Evolutionary conservation across 2,329 filamentous ascomycete genomes (phyloP), one percentile per base, ranked within the genome.

Genomic region (Trematosphaeria pertusa): DNA sequence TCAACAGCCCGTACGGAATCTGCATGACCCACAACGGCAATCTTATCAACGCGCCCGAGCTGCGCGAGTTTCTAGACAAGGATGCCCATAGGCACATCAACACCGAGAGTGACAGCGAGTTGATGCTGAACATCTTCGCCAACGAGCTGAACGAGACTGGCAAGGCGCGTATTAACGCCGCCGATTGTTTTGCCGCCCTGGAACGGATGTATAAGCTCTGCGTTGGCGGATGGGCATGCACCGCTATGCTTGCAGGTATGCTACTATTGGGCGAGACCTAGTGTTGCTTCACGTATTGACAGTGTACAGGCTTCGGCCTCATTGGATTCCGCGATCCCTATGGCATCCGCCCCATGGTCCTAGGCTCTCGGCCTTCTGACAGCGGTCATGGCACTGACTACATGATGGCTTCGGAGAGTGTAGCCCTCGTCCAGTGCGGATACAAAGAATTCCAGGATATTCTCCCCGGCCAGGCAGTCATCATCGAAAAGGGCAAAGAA

Each of bases 101-200:
- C 74, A 92, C 91, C 20, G 90, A 95, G 64, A 91, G 87, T 47
- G 91, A 96, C 74, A 91, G 87, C 59, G 91, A 96, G 75, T 75
- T 93, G 52, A 89, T 94, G 78, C 80, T 96, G 51, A 96, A 96
- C 72, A 82, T 96, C 58, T 96, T 93, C 59, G 92, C 91, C 18
- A 84, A 89, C 69, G 88, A 89, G 69, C 81, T 94, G 37, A 87
- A 88, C 57, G 85, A 91, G 73, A 89, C 87, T 19, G 87, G 87
- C 61, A 94, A 94, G 74, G 83, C 87, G 46, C 87, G 89, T 74
- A 86, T 90, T 54, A 93, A 93, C 64, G 78, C 82, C 46, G 84
- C 87, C 43, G 90, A 94, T 71, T 81, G 91, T 62, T 93, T 94
- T 71, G 82, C 80, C 35, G 85, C 85, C 18, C 75, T 94, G 46